Conservation (phyloP, 441 rosid genomes). For the Manihot esculenta region DNA sequence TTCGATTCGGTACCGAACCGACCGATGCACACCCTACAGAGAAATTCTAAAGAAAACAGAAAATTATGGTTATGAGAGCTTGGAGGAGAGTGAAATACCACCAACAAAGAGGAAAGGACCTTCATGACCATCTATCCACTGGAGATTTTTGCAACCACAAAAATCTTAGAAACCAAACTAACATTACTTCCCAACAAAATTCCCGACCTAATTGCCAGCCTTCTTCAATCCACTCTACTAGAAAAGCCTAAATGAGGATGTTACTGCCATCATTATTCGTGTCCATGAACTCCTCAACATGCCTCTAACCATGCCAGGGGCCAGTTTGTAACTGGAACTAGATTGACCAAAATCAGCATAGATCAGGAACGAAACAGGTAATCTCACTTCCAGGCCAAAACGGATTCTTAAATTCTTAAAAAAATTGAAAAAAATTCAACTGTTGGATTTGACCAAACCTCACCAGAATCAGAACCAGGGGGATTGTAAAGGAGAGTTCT, state of each 20-base stretch:
- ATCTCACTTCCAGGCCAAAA: too few relatives aligned
- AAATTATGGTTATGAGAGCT: background rate
- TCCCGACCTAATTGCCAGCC: background rate
- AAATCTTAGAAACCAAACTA: background rate
- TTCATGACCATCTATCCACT: background rate
- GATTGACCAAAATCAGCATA: too few relatives aligned
- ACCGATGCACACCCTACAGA: too few relatives aligned
- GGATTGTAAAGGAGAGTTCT: too few relatives aligned
- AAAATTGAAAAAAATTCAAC: too few relatives aligned
- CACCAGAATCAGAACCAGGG: too few relatives aligned
- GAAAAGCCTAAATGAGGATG: slow-evolving; percentile 1
- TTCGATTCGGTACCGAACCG: too few relatives aligned
- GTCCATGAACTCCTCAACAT: background rate
- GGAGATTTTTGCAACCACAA: background rate
- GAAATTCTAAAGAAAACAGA: background rate
- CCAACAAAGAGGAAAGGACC: background rate
- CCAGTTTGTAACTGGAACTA: too few relatives aligned
- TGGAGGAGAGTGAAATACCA: background rate
- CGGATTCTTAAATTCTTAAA: too few relatives aligned
- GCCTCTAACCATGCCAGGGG: background rate
- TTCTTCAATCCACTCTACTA: background rate
- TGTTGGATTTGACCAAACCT: too few relatives aligned
- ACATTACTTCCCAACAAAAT: background rate
- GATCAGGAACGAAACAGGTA: too few relatives aligned
- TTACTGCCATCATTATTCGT: background rate